Base-by-base conservation (phyloP, 306 rosid species). In the Sicyos edulis region DNA sequence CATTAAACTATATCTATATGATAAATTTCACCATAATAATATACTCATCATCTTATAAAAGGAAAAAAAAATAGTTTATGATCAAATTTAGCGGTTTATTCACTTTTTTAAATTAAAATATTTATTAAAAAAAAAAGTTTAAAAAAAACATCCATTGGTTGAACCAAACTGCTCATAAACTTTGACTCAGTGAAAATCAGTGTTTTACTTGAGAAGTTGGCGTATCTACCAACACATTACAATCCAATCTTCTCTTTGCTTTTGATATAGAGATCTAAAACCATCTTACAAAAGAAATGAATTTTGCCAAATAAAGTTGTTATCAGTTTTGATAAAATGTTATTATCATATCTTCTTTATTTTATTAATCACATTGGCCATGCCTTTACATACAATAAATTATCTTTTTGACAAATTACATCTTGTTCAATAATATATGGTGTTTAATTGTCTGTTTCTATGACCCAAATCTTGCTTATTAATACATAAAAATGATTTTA, bases 171-270 rank as follows among this genome's bases (percentile, higher is more conserved):
- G 1, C 29, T 26, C 29, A 26, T 26, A 26, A 26, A 26, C 29
- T 26, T 26, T n/a, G n/a, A n/a, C n/a, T n/a, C n/a, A 3, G 29
- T 26, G 29, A 26, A 26, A 26, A 34, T 62, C 26, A 11, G 9
- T 62, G 47, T 15, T 61, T 34, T 62, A 32, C 45, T 37, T 16
- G 50, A 34, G 69, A 34, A 62, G 51, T 62, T 32, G 69, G 50
- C 34, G 50, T 62, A 62, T 52, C 44, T 64, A 42, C 13, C 32
- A 64, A 64, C n/a, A 42, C 26, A 64, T 17, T 9, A 19, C 10
- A 37, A 64, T 11, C 51, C 51, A 63, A 32, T 63, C 70, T 40
- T 63, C 26, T 37, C 51, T 13, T 40, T 37, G 29, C 52, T 63
- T 63, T 40, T 63, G 68, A n/a, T 34, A 34, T 62, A 15, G 14